Evolutionary conservation across 176 grass and related monocot genomes (phyloP).

Genomic region (Aechmea fasciata): DNA sequence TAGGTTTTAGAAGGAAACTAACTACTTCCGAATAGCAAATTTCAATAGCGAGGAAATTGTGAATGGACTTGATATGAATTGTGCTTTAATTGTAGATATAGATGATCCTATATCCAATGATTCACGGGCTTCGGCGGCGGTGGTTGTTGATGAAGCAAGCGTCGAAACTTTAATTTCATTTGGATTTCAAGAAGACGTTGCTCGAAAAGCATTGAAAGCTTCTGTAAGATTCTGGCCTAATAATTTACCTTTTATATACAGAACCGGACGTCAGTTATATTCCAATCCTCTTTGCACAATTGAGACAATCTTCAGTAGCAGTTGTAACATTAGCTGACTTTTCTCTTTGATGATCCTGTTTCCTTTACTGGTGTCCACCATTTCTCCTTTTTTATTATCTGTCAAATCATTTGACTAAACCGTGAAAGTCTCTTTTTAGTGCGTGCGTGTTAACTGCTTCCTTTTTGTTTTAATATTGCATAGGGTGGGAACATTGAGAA

Average conservation of each 20-base stretch:
- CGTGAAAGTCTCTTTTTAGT: background rate
- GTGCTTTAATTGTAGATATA: slow-evolving; percentile 55
- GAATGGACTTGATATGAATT: background rate
- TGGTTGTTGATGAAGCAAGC: slow-evolving; percentile 68
- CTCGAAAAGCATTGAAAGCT: slow-evolving; percentile 72
- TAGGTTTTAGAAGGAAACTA: background rate
- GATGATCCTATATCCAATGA: slow-evolving; percentile 68
- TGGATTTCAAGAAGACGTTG: slow-evolving; percentile 82
- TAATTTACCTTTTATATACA: background rate
- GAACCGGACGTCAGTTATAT: background rate
- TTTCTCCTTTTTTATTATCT: background rate
- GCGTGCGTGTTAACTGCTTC: background rate
- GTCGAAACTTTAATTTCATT: slow-evolving; percentile 89
- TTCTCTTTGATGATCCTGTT: background rate
- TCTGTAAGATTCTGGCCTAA: slow-evolving; percentile 52
- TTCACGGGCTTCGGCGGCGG: slow-evolving; percentile 20
- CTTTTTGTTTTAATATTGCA: slow-evolving; percentile 12
- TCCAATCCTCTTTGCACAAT: background rate
- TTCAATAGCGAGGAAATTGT: background rate
- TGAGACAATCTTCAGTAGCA: background rate
- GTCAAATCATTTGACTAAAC: background rate
- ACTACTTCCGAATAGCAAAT: background rate
- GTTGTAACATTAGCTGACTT: background rate
- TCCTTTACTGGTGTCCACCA: background rate
- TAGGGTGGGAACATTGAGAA: slow-evolving; percentile 92